Evolutionary conservation across 805 yeast species (phyloP).

Genomic region (Wickerhamiella sergipiensis): DNA sequence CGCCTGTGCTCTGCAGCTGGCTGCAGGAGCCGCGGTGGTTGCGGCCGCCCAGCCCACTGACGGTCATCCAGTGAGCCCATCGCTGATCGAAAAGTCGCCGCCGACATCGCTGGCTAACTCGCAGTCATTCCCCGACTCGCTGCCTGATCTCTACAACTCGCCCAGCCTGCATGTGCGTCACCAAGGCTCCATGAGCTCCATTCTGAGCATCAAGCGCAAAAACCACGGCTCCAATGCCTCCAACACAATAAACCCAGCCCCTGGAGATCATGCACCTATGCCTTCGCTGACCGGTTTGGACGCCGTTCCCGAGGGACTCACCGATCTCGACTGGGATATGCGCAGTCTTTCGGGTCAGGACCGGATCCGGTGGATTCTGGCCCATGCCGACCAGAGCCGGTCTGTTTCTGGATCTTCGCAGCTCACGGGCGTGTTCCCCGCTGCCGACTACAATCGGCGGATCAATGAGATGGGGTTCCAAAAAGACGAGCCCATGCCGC

Average conservation of each 20-base stretch:
- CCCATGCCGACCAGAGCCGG: conserved; percentile 11
- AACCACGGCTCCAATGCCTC: not conserved
- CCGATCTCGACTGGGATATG: conserved; percentile 6
- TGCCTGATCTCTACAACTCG: not conserved
- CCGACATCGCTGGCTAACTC: not conserved
- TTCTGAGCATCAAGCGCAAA: not conserved
- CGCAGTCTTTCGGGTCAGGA: not conserved
- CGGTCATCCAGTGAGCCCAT: not conserved
- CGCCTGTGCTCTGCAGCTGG: conserved; percentile 7
- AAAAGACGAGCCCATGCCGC: conserved; percentile 17
- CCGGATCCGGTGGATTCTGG: conserved; percentile 1
- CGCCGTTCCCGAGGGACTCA: conserved; percentile 10
- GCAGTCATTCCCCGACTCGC: not conserved
- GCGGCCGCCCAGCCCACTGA: not conserved
- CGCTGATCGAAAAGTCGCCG: not conserved
- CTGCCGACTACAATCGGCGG: conserved; percentile 18
- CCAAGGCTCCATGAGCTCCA: not conserved
- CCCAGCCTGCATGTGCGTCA: conserved; percentile 1
- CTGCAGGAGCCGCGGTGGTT: conserved; percentile 1
- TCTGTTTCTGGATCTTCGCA: conserved; percentile 18
- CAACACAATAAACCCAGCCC: not conserved
- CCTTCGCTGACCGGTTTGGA: conserved; percentile 8
- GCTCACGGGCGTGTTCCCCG: conserved; percentile 16
- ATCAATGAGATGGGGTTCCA: conserved; percentile 19
- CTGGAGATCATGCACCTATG: not conserved